Base-by-base conservation (phyloP, 176 grass and related monocot species). In the Pontederia crassipes region DNA sequence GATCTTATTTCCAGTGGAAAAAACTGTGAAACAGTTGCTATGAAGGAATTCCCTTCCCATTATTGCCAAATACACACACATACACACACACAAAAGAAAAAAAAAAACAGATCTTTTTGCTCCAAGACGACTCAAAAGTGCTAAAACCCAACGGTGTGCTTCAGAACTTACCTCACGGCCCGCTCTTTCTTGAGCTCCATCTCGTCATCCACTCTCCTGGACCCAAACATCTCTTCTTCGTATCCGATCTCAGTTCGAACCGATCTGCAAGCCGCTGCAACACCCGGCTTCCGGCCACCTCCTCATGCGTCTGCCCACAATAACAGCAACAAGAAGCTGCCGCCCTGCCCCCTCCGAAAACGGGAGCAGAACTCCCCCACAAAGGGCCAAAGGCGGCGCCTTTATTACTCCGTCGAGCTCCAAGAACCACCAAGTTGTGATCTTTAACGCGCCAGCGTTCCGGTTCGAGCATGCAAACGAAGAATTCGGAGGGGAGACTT, bases 161-260 rank as follows among this genome's bases (percentile, higher is more conserved):
- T 52, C 28, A 47, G 49, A 28, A 55, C 65, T 46, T 15, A 68
- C 65, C 66, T 68, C 1, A 55, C n/a, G 28, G 15, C 29, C 55
- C 28, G 7, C 27, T 68, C 65, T 52, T 45, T 66, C 12, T n/a
- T 55, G 29, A 55, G 10, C 15, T 56, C 65, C 66, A 55, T 46
- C 52, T 68, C 32, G n/a, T 55, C 51, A 11, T 68, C 51, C 1
- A 45, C 52, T 46, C 65, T 68, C 32, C 52, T 68, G 50, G 15
- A 53, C 9, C n/a, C 29, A 56, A 20, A 17, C 29, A 17, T 45
- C 10, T 50, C 9, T 50, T 66, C 48, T 50, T 66, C 48, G 48
- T 66, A 3, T 35, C 26, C 11, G 8, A 53, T 53, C 24, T 54
- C n/a, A n/a, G 13, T 16, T 15, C 11, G 13, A 15, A 10, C 14